phyloP scores from a whole-genome alignment of 1,139 yeast species.

The Candida anutae region DNA sequence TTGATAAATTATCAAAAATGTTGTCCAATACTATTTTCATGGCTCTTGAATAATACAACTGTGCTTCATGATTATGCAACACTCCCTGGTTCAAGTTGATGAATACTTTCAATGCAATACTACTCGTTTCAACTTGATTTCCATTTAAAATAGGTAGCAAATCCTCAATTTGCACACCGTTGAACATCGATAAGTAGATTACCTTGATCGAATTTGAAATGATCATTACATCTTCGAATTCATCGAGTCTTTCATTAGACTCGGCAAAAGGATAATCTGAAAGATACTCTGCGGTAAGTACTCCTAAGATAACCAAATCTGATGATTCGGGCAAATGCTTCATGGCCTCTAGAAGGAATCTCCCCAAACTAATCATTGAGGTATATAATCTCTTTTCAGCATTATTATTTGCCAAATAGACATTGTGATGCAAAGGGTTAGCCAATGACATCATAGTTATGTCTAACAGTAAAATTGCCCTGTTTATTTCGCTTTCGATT shows the following conservation, averaged over 20 bases:
- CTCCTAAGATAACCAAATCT: conserved; percentile 4
- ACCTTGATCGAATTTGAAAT: conserved; percentile 3
- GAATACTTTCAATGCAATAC: not conserved
- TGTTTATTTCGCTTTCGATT: conserved; percentile 7
- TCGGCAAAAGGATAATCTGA: conserved; percentile 19
- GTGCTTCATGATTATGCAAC: not conserved
- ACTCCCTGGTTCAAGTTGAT: conserved; percentile 1
- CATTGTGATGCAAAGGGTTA: conserved; percentile 36
- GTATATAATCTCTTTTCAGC: not conserved
- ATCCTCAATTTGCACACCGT: conserved; percentile 1
- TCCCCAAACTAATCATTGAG: conserved; percentile 5
- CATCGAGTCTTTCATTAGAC: conserved; percentile 1
- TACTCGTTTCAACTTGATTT: not conserved
- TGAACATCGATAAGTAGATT: conserved; percentile 1
- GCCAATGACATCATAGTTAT: conserved; percentile 28
- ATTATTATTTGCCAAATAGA: conserved; percentile 20
- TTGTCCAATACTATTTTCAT: conserved; percentile 14
- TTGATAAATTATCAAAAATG: conserved; percentile 22
- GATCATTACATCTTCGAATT: conserved; percentile 3
- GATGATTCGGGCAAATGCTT: conserved; percentile 1
- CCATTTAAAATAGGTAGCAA: conserved; percentile 1
- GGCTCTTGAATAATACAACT: conserved; percentile 21
- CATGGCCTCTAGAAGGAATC: conserved; percentile 5
- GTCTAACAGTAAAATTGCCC: conserved; percentile 8
- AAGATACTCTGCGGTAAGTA: conserved; percentile 19